Base-by-base conservation (phyloP, 352 stramenopile species). In the Phytophthora cactorum region DNA sequence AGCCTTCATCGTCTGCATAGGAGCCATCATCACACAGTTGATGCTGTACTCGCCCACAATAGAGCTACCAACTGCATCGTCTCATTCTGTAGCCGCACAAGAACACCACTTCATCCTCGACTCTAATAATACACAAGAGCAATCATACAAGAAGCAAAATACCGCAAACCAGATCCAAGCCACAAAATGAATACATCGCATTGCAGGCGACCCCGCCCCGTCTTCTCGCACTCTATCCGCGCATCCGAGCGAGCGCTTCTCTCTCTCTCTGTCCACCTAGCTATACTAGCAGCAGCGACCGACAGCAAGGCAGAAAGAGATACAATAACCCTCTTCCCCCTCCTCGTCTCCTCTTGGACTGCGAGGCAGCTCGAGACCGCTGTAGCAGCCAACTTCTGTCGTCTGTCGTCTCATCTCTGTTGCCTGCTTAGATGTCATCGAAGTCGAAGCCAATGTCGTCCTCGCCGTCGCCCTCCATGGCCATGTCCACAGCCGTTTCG, bases 381-480 rank as follows among this genome's bases (percentile, higher is more conserved):
- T 5, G 4, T n/a, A 17, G 15, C 10, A 47, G 22, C 36, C 25
- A 39, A 50, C 27, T 25, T 39, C 25, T 9, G 15, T 51, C 28
- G 9, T 27, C 11, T 44, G 50, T 17, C 5, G 15, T 47, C 34
- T 29, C 22, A 22, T 22, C 38, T 51, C 36, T 44, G 36, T 41
- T 51, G 15, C 38, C 39, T 55, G 68, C 68, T 90, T 93, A 97
- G 67, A 96, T 96, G 82, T 96, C 86, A 73, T 97, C 86, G 55
- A 97, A 97, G 60, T 97, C 88, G 67, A 97, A 96, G 66, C 86
- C 89, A 76, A 91, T 93, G 75, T 96, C 88, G 76, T 95, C 89
- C 62, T 97, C 88, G 15, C 72, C 72, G 57, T 97, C 89, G 65
- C 70, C 75, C 29, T 91, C 86, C 75, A 94, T 92, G 44, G 87